Conservation (phyloP, 495 filamentous ascomycete species). For the Trichoderma orchidacearum region DNA sequence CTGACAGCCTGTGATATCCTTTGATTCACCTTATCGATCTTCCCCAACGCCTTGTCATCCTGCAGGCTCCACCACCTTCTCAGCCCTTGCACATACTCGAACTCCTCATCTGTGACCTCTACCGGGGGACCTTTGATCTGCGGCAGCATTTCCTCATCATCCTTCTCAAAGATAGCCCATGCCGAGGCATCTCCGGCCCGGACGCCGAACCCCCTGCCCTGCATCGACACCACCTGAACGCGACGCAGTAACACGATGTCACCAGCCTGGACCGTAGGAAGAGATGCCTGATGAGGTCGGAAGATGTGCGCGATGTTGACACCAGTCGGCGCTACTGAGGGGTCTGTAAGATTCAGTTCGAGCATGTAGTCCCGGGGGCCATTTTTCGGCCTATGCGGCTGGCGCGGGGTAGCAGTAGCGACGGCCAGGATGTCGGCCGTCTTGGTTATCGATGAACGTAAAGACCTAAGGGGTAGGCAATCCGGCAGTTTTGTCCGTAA, state of each 20-base stretch:
- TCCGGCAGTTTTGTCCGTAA: slow-evolving; percentile 52
- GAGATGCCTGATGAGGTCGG: slow-evolving; percentile 53
- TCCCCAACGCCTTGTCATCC: slow-evolving; percentile 19
- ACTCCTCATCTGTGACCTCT: slow-evolving; percentile 24
- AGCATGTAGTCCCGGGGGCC: slow-evolving; percentile 59
- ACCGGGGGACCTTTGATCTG: slow-evolving; percentile 33
- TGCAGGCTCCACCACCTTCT: slow-evolving; percentile 26
- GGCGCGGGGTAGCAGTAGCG: slow-evolving; percentile 39
- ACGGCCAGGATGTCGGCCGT: slow-evolving; percentile 54
- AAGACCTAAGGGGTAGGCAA: slow-evolving; percentile 51
- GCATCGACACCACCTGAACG: slow-evolving; percentile 51
- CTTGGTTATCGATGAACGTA: slow-evolving; percentile 41
- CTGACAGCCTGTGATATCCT: slow-evolving; percentile 15
- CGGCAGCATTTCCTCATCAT: slow-evolving; percentile 12
- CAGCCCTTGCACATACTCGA: slow-evolving; percentile 16
- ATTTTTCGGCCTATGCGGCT: slow-evolving; percentile 43
- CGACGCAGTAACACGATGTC: slow-evolving; percentile 64
- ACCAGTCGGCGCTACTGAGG: slow-evolving; percentile 27
- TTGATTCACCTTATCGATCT: slow-evolving; percentile 26
- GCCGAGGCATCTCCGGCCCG: slow-evolving; percentile 25
- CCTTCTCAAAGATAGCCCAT: slow-evolving; percentile 52
- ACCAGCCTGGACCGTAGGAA: slow-evolving; percentile 57
- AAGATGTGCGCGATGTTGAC: slow-evolving; percentile 55
- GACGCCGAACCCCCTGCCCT: slow-evolving; percentile 32
- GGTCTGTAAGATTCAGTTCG: slow-evolving; percentile 58